Conservation (phyloP, 768 basidiomycete species). For the Gloeopeniophorella convolvens region DNA sequence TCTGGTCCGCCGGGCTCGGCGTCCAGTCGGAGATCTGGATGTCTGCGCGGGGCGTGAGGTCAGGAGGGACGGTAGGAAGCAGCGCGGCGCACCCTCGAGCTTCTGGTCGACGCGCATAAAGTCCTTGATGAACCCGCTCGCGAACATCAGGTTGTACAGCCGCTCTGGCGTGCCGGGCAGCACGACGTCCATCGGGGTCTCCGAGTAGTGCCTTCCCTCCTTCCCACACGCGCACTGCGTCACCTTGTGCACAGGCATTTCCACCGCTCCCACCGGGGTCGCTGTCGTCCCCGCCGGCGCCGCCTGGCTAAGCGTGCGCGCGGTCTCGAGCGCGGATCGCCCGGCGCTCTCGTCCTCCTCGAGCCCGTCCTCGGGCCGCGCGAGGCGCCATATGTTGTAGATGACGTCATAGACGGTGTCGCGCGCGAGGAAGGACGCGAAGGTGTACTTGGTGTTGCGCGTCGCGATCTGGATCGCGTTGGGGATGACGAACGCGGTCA, state of each 20-base stretch:
- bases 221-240: slow-evolving; percentile 72
- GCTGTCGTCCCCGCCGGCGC: slow-evolving; percentile 1
- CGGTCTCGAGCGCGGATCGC: slow-evolving; percentile 6
- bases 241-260: slow-evolving; percentile 37
- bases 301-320: neutral
- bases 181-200: slow-evolving; percentile 68
- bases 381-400: slow-evolving; percentile 90
- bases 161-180: slow-evolving; percentile 91
- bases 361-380: slow-evolving; percentile 55
- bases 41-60: slow-evolving; percentile 41
- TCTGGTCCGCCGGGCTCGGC: slow-evolving; percentile 53
- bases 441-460: slow-evolving; percentile 77
- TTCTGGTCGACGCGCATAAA: slow-evolving; percentile 90
- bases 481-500: slow-evolving; percentile 97
- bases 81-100: slow-evolving; percentile 57
- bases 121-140: slow-evolving; percentile 91
- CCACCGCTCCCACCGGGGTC: slow-evolving; percentile 8
- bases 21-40: slow-evolving; percentile 96
- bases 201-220: slow-evolving; percentile 61
- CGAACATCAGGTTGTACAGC: slow-evolving; percentile 94
- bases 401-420: slow-evolving; percentile 97
- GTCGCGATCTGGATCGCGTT: slow-evolving; percentile 93
- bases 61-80: neutral
- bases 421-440: slow-evolving; percentile 93
- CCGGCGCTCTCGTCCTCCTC: slow-evolving; percentile 8